These are phyloP conservation scores for Lentinus brumalis DNA, from an alignment of 768 basidiomycete species.

Conservation along the genomic window DNA sequence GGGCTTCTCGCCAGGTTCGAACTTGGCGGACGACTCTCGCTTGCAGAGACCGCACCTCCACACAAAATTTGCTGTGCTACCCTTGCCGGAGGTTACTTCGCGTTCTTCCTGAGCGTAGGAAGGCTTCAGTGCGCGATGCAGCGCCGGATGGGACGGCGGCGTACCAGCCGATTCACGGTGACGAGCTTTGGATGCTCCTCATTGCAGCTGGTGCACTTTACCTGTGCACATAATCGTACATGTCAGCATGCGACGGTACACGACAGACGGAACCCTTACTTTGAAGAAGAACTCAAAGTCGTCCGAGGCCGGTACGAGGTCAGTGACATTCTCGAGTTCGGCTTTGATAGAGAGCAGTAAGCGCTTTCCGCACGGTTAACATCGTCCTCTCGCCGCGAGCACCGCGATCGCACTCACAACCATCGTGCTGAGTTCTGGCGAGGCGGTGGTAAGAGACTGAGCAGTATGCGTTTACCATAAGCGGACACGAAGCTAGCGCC, in stretches of 20 bases:
- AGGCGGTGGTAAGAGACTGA: neutral
- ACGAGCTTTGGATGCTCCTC: conserved; percentile 75
- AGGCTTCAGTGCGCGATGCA: neutral
- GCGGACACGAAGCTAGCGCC: neutral
- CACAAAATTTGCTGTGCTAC: conserved; percentile 73
- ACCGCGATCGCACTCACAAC: conserved; percentile 15
- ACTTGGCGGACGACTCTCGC: conserved; percentile 81
- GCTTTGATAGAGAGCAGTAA: conserved; percentile 74
- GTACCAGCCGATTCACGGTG: conserved; percentile 69
- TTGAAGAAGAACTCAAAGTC: conserved; percentile 83
- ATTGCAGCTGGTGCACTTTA: conserved; percentile 79
- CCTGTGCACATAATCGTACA: conserved; percentile 38
- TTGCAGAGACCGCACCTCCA: conserved; percentile 81
- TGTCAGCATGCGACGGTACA: neutral
- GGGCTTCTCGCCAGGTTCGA: conserved; percentile 53
- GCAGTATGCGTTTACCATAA: conserved; percentile 1
- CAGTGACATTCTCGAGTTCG: conserved; percentile 77
- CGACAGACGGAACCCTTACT: conserved; percentile 36
- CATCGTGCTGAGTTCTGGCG: conserved; percentile 3
- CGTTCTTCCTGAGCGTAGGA: conserved; percentile 57
- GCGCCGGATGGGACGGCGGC: neutral
- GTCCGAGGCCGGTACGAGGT: conserved; percentile 61
- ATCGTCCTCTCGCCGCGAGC: neutral
- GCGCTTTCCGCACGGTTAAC: conserved; percentile 38
- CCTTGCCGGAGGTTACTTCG: conserved; percentile 67